phyloP scores from a whole-genome alignment of 2,329 filamentous ascomycete species.

The Byssothecium circinans region DNA sequence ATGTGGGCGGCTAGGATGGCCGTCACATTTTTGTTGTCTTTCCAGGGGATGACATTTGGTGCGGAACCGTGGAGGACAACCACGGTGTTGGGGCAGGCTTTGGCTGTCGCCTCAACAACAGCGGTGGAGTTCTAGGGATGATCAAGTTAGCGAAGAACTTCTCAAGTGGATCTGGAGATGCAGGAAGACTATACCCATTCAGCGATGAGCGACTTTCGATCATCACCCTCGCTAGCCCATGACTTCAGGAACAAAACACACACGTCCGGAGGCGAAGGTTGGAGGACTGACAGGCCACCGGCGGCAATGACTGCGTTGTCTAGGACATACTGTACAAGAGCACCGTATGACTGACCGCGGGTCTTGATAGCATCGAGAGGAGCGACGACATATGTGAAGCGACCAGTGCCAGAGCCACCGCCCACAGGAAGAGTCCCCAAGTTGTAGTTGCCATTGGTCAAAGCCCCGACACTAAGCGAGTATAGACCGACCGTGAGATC shows the following conservation, averaged over 20 bases:
- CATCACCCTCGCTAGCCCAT: conserved; percentile 49
- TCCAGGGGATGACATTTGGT: conserved; percentile 45
- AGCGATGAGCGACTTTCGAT: conserved; percentile 42
- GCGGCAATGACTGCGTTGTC: conserved; percentile 41
- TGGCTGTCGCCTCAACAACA: conserved; percentile 48
- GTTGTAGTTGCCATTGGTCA: conserved; percentile 30
- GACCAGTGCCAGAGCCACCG: conserved; percentile 47
- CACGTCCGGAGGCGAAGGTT: conserved; percentile 47
- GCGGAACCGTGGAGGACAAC: conserved; percentile 50
- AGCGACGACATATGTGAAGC: conserved; percentile 43
- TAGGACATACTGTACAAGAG: conserved; percentile 51
- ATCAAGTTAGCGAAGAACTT: not conserved
- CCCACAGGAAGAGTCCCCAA: conserved; percentile 49
- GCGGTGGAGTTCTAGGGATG: conserved; percentile 28
- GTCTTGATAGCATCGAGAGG: conserved; percentile 48
- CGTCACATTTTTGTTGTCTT: conserved; percentile 44
- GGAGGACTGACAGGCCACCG: conserved; percentile 23
- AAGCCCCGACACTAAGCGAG: conserved; percentile 10
- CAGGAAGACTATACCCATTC: conserved; percentile 35
- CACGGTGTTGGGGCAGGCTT: conserved; percentile 53
- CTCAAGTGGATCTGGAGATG: not conserved
- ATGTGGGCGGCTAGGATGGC: conserved; percentile 46
- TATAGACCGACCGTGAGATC: conserved; percentile 52
- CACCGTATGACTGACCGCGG: conserved; percentile 25
- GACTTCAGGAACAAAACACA: conserved; percentile 61